A percentile compares a stretch with the other conserved stretches of the same genome.
Conservation (phyloP, 148 eudicot genomes). For the Silene conica region DNA sequence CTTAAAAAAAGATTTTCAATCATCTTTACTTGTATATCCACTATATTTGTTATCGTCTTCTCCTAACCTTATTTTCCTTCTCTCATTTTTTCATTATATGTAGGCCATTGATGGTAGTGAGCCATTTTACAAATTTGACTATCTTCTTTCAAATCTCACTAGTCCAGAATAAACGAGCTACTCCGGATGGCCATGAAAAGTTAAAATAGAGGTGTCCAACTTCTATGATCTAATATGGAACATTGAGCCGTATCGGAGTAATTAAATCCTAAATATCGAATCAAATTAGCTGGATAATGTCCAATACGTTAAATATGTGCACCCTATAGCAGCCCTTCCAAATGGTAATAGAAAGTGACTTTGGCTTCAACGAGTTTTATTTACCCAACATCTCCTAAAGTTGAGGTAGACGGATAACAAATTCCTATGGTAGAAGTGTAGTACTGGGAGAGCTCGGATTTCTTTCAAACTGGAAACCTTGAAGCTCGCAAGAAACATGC, state of each 20-base stretch:
- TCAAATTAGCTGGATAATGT: background rate
- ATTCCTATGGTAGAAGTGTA: background rate
- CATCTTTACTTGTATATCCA: background rate
- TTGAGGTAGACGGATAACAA: background rate
- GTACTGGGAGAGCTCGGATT: background rate
- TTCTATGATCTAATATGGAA: background rate
- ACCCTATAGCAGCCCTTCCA: background rate
- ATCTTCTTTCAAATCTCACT: background rate
- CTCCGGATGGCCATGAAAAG: background rate
- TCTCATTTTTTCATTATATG: background rate
- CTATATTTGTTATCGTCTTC: background rate
- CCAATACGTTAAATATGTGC: background rate
- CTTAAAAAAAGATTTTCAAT: background rate
- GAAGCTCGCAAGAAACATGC: background rate
- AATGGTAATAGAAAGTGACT: background rate
- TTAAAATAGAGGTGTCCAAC: background rate
- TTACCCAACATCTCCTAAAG: background rate
- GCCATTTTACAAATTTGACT: background rate
- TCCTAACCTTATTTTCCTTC: background rate
- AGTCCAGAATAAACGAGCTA: background rate
- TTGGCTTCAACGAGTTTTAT: background rate
- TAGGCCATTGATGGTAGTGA: background rate
- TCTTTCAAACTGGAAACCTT: slow-evolving; percentile 2
- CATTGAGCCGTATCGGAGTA: background rate
- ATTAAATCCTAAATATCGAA: background rate